phyloP scores from a whole-genome alignment of 2,329 filamentous ascomycete genomes.

The Samsoniella hepiali region DNA sequence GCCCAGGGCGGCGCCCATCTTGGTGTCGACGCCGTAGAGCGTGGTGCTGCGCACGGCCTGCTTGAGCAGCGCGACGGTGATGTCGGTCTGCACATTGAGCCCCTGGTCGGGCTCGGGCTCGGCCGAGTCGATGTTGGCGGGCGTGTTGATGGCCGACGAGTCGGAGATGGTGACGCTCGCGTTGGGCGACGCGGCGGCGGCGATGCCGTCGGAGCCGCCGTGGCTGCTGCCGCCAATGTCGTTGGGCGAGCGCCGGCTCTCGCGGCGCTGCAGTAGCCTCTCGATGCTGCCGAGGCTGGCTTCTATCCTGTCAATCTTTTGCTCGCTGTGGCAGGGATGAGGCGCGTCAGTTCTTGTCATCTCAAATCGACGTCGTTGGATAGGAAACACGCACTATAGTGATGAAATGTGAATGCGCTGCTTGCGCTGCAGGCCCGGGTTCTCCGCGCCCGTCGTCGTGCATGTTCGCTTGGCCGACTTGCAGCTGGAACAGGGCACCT shows the following conservation, averaged over 20 bases:
- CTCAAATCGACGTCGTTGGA: not conserved
- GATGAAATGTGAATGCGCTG: constrained; percentile 58
- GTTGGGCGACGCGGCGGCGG: constrained; percentile 9
- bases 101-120: constrained; percentile 36
- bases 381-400: constrained; percentile 49
- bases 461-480: constrained; percentile 51
- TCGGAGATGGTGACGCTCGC: constrained; percentile 16
- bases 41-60: constrained; percentile 48
- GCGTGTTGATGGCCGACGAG: constrained; percentile 16
- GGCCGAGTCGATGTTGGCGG: constrained; percentile 13
- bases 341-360: not conserved
- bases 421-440: constrained; percentile 52
- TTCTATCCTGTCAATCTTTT: constrained; percentile 51
- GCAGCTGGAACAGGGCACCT: constrained; percentile 57
- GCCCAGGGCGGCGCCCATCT: constrained; percentile 52
- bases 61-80: constrained; percentile 53
- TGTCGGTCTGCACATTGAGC: constrained; percentile 48
- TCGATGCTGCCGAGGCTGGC: constrained; percentile 44
- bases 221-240: constrained; percentile 33
- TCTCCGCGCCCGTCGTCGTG: constrained; percentile 52
- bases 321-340: constrained; percentile 40
- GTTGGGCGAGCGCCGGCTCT: constrained; percentile 33
- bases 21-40: constrained; percentile 43
- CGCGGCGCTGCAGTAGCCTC: constrained; percentile 37
- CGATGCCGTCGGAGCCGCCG: constrained; percentile 35